These are phyloP conservation scores for Paramecium sexaurelia DNA, from an alignment of 73 alveolate species.

Conservation along the genomic window DNA sequence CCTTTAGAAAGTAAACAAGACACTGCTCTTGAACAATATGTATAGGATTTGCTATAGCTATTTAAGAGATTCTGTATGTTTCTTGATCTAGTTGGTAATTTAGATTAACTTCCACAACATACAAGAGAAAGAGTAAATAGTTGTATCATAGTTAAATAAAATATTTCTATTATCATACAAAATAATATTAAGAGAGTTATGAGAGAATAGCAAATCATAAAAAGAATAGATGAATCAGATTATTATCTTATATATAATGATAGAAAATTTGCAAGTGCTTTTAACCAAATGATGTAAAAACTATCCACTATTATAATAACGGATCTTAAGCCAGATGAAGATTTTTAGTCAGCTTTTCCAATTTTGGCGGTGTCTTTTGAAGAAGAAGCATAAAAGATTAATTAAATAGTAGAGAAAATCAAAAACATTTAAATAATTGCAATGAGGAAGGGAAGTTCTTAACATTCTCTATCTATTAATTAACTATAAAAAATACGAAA, in stretches of 20 bases:
- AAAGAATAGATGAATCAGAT: slow-evolving; percentile 51
- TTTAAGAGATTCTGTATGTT: not conserved
- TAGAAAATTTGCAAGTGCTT: not conserved
- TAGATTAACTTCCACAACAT: slow-evolving; percentile 27
- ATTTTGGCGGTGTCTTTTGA: slow-evolving; percentile 10
- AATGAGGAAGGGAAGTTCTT: slow-evolving; percentile 11
- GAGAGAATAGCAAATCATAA: slow-evolving; percentile 6
- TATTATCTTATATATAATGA: slow-evolving; percentile 39
- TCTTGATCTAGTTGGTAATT: slow-evolving; percentile 4
- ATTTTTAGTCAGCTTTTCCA: slow-evolving; percentile 36
- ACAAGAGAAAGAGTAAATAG: slow-evolving; percentile 3
- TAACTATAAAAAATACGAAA: not conserved
- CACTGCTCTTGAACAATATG: not conserved
- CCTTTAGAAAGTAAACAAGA: not conserved
- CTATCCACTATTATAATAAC: slow-evolving; percentile 23
- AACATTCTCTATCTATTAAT: not conserved
- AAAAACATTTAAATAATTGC: not conserved
- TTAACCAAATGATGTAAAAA: slow-evolving; percentile 10
- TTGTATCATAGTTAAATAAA: not conserved
- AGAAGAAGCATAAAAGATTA: slow-evolving; percentile 4
- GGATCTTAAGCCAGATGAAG: slow-evolving; percentile 49
- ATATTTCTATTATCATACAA: not conserved
- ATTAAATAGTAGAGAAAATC: not conserved
- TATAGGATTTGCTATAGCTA: not conserved
- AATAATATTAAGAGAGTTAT: not conserved